phyloP scores from a whole-genome alignment of 345 rosid species.

The Crucihimalaya himalaica region DNA sequence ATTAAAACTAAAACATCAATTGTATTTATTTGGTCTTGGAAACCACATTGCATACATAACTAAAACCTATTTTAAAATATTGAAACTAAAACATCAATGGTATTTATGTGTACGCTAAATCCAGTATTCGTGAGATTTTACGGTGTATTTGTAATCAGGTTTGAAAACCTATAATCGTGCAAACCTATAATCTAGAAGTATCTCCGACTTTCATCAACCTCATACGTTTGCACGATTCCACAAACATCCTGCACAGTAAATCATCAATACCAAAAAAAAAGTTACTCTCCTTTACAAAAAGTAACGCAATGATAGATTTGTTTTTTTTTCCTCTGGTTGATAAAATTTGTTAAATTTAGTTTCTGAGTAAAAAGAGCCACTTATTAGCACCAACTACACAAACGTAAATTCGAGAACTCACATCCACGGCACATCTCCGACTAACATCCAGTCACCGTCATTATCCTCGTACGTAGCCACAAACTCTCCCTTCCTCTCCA shows the following conservation, averaged over 20 bases:
- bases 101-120: too few relatives aligned
- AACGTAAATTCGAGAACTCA: conserved; percentile 41
- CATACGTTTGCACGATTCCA: conserved; percentile 69
- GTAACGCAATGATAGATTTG: neutral
- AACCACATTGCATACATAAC: neutral
- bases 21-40: too few relatives aligned
- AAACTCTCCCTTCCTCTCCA: conserved; percentile 45
- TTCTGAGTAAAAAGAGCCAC: too few relatives aligned
- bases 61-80: too few relatives aligned
- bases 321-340: too few relatives aligned
- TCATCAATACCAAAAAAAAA: neutral
- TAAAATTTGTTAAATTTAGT: neutral
- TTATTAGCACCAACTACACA: too few relatives aligned
- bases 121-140: too few relatives aligned
- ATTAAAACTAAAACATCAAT: too few relatives aligned
- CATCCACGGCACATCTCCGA: conserved; percentile 95
- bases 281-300: neutral
- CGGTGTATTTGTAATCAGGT: too few relatives aligned
- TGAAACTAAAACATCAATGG: too few relatives aligned
- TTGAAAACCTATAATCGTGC: too few relatives aligned
- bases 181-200: conserved; percentile 49
- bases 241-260: conserved; percentile 61
- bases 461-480: conserved; percentile 75
- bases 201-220: conserved; percentile 64
- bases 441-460: conserved; percentile 88